A percentile compares a stretch with the other conserved stretches of the same genome.
Evolutionary conservation across 768 basidiomycete genomes (phyloP).

Genomic region (Jaapia argillacea): DNA sequence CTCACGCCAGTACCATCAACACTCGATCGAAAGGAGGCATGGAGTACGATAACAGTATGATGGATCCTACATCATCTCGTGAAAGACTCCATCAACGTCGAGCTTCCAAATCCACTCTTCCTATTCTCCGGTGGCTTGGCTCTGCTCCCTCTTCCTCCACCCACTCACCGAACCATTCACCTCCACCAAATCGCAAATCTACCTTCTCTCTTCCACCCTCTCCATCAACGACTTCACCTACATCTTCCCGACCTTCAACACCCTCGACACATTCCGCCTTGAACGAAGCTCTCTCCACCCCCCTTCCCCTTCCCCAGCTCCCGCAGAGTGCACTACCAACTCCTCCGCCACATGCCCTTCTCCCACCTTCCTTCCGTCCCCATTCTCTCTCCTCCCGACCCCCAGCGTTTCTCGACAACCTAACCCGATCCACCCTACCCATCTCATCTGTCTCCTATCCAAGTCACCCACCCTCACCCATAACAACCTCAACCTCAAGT

Average conservation of each 20-base stretch:
- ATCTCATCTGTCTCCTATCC: slow-evolving; percentile 42
- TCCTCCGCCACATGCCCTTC: slow-evolving; percentile 14
- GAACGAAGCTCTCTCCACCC: slow-evolving; percentile 22
- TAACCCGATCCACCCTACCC: slow-evolving; percentile 54
- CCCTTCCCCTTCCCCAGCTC: too few species aligned
- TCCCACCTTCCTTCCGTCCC: slow-evolving; percentile 18
- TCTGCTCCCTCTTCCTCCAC: neutral
- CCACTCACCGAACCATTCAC: neutral
- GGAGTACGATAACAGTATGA: too few species aligned
- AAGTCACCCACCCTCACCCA: neutral
- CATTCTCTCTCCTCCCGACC: slow-evolving; percentile 31
- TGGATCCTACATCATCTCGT: too few species aligned
- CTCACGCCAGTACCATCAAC: too few species aligned
- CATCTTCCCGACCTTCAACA: slow-evolving; percentile 4
- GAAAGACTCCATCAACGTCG: too few species aligned
- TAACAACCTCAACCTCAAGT: slow-evolving; percentile 11
- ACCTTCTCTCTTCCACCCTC: neutral
- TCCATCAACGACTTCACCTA: slow-evolving; percentile 4
- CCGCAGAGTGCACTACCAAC: slow-evolving; percentile 16
- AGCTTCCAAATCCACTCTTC: too few species aligned
- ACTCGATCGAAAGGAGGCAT: too few species aligned
- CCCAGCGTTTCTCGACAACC: slow-evolving; percentile 42
- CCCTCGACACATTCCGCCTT: slow-evolving; percentile 21
- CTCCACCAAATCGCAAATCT: neutral
- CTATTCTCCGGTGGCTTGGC: neutral